A percentile compares a stretch with the other conserved stretches of the same genome.
These are phyloP conservation scores for Gastrolobium bilobum DNA, from an alignment of 306 rosid genomes.

Conservation along the genomic window DNA sequence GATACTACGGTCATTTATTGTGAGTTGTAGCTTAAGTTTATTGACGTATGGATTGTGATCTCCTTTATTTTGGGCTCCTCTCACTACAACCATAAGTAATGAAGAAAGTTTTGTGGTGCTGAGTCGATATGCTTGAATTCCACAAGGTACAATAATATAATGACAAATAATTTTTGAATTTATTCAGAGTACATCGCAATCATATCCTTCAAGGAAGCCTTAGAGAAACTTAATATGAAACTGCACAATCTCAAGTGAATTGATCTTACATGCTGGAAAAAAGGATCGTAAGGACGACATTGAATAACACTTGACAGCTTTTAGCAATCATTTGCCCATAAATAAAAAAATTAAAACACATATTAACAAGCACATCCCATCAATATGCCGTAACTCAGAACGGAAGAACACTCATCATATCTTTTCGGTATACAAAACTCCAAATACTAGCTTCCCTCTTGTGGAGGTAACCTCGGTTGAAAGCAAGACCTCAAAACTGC, in stretches of 20 bases:
- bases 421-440: conserved; percentile 39
- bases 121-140: background rate
- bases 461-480: conserved; percentile 48
- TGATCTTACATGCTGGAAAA: background rate
- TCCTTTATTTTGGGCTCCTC: no score
- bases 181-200: background rate
- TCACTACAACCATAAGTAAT: background rate
- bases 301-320: background rate
- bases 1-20: no score
- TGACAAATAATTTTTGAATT: background rate
- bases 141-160: conserved; percentile 23
- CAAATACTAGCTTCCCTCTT: conserved; percentile 52
- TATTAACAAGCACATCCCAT: background rate
- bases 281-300: background rate
- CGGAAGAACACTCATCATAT: conserved; percentile 29
- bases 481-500: conserved; percentile 42
- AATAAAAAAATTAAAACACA: background rate
- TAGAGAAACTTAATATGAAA: conserved; percentile 30
- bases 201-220: conserved; percentile 32
- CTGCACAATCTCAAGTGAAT: background rate
- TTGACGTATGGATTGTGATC: background rate
- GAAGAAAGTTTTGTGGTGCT: conserved; percentile 2
- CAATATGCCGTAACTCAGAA: background rate
- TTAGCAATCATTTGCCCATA: background rate
- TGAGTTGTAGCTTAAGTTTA: background rate